Evolutionary conservation across 1,139 yeast genomes (phyloP), one percentile per base, ranked within the genome.

Genomic region (Saccharomyces hybrid): DNA sequence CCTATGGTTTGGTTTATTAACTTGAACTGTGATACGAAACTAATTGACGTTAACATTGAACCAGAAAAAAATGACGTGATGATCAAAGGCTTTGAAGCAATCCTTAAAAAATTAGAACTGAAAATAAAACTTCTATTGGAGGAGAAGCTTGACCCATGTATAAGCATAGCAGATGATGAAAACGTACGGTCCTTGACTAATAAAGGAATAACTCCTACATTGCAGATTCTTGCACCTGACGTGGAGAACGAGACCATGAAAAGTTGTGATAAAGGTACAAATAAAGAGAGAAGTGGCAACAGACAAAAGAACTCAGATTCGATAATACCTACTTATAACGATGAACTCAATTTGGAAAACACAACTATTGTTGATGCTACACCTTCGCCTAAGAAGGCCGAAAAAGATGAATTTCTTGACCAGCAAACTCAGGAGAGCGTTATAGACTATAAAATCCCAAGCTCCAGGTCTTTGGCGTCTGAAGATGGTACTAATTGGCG

Each of bases 41-140:
- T 59, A 6, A 59, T 73, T 6, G 80, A 76, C 64, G 64, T 74
- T 1, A 77, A 77, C 57, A 67, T 78, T 27, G 81, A 78, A 56
- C 80, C 81, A 2, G 73, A 69, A 50, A 78, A 78, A 55, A 73
- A 75, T 50, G 78, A 76, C 59, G 65, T 76, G 2, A 51, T 74
- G 48, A 57, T 76, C 2, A 56, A 57, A n/a, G 63, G 66, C 42
- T 59, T 62, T 28, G 64, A 56, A 3, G 29, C 47, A 6, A 44
- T 66, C 6, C 12, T 67, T 3, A 44, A 44, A 6, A 47, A 54
- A 19, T 44, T 60, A 7, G 48, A 54, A 19, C 51, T 42, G 6
- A 50, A 44, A 7, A 3, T 50, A 11, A 42, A 50, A 21, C 12
- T 29, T 11, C 31, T 42, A 11, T 14, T 55, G 16, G 49, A 56